These are phyloP conservation scores for Phytophthora sansomeana DNA, from an alignment of 352 stramenopile genomes.

Conservation along the genomic window DNA sequence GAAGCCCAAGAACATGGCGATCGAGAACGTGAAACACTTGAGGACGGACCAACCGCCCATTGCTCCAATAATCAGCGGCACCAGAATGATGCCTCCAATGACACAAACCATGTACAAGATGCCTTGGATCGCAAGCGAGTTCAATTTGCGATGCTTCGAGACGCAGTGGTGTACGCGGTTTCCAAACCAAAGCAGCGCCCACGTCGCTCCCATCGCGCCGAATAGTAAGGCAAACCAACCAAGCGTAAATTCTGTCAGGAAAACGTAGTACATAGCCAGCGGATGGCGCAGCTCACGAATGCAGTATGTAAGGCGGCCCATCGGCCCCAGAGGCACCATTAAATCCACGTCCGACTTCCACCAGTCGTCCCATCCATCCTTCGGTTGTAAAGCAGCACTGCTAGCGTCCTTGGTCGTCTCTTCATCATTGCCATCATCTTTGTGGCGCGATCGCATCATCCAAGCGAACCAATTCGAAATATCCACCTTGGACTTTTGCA, in stretches of 20 bases:
- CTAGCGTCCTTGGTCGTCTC: slow-evolving; percentile 45
- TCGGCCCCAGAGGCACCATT: slow-evolving; percentile 69
- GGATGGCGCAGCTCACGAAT: slow-evolving; percentile 82
- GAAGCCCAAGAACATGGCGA: slow-evolving; percentile 73
- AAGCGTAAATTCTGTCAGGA: slow-evolving; percentile 72
- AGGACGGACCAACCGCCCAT: slow-evolving; percentile 65
- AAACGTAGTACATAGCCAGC: slow-evolving; percentile 86
- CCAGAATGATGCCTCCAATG: slow-evolving; percentile 62
- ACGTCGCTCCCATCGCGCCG: slow-evolving; percentile 57
- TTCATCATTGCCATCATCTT: slow-evolving; percentile 53
- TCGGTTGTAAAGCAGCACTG: slow-evolving; percentile 51
- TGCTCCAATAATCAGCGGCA: slow-evolving; percentile 63
- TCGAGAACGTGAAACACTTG: slow-evolving; percentile 75
- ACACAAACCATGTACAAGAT: slow-evolving; percentile 81
- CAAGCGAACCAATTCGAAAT: slow-evolving; percentile 85
- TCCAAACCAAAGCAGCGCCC: slow-evolving; percentile 62
- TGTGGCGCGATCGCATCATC: slow-evolving; percentile 71
- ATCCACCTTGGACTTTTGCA: slow-evolving; percentile 86
- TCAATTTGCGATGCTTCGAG: slow-evolving; percentile 65
- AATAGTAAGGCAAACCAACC: slow-evolving; percentile 55
- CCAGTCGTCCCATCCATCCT: slow-evolving; percentile 81
- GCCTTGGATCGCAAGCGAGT: slow-evolving; percentile 63
- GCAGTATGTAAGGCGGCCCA: slow-evolving; percentile 80
- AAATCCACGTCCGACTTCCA: slow-evolving; percentile 77
- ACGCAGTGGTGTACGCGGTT: slow-evolving; percentile 57